Base-by-base conservation (phyloP, 768 basidiomycete species). In the Neoboletus subvelutipes region DNA sequence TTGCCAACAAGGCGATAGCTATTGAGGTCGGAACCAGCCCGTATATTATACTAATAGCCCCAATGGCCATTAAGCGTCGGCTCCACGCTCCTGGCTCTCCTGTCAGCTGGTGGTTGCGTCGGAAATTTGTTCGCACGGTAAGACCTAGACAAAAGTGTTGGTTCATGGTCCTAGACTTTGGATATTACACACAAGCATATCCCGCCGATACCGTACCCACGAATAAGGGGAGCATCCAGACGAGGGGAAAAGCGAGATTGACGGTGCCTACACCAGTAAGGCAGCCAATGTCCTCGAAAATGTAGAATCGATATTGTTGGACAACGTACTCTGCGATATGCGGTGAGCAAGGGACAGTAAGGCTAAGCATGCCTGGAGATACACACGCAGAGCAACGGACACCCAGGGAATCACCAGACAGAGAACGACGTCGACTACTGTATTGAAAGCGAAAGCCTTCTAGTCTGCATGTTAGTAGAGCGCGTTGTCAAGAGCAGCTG, bases 241-340 rank as follows among this genome's bases (percentile, higher is more conserved):
- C 76, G 24, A 87, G 63, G 17, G 77, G 67, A 50, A 77, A 76
- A 1, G 77, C 55, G 5, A 69, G 64, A 10, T 67, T 54, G 8
- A 77, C 69, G 20, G 65, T 71, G 61, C 67, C 76, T 2, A 72
- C 52, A 5, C 70, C 71, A 0, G 76, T 66, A 41, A 62, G 54
- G 62, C 83, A 83, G 5, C 83, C 81, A 31, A 78, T 66, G 54
- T 75, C 75, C 64, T 82, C 75, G n/a, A 75, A 67, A 49, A 83
- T 77, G 56, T 79, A 75, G 63, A 75, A 83, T 10, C 82, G 77
- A 63, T 81, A 78, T 29, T 77, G 79, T 68, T 81, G 80, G 0
- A 82, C 79, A 40, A 83, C 59, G 45, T 77, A 78, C 52, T 80
- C 82, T 65, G 52, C 5, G 17, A 37, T 34, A 22, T 17, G 33